Evolutionary conservation across 208 protist genomes (phyloP).

Genomic region (Trypanosoma theileri): DNA sequence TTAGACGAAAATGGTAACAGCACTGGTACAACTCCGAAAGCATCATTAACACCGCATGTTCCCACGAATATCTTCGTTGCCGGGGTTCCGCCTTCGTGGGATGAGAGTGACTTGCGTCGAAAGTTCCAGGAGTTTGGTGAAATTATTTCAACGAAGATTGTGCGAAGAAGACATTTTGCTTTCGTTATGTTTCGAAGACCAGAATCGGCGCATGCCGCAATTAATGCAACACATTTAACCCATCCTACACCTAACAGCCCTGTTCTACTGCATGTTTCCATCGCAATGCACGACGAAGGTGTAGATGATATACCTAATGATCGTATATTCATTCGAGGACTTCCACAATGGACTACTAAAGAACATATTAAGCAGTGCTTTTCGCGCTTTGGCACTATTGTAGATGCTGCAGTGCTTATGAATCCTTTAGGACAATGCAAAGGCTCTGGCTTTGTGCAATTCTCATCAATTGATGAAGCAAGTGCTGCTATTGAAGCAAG

Average conservation of each 20-base stretch:
- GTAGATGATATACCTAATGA: constrained; percentile 85
- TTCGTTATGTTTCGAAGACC: constrained; percentile 89
- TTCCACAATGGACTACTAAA: constrained; percentile 87
- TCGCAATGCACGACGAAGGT: constrained; percentile 92
- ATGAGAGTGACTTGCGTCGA: constrained; percentile 63
- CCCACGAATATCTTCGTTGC: constrained; percentile 91
- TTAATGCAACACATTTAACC: constrained; percentile 81
- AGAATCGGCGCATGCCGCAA: constrained; percentile 81
- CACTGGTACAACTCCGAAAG: constrained; percentile 38
- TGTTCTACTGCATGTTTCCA: constrained; percentile 77
- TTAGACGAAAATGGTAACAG: constrained; percentile 24
- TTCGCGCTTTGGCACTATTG: constrained; percentile 57
- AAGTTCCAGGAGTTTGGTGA: constrained; percentile 79
- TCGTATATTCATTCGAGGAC: constrained; percentile 83
- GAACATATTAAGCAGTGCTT: constrained; percentile 80
- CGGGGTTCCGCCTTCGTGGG: constrained; percentile 77
- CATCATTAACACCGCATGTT: constrained; percentile 68
- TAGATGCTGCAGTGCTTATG: constrained; percentile 78
- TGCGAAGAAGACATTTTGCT: constrained; percentile 79
- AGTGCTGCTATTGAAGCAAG: constrained; percentile 56
- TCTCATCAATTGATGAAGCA: constrained; percentile 67
- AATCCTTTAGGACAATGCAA: constrained; percentile 91
- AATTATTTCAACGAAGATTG: constrained; percentile 84
- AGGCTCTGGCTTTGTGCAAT: constrained; percentile 89
- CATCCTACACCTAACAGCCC: constrained; percentile 49